Evolutionary conservation across 2,329 filamentous ascomycete genomes (phyloP), one percentile per base, ranked within the genome.

Genomic region (Venturia carpophila): DNA sequence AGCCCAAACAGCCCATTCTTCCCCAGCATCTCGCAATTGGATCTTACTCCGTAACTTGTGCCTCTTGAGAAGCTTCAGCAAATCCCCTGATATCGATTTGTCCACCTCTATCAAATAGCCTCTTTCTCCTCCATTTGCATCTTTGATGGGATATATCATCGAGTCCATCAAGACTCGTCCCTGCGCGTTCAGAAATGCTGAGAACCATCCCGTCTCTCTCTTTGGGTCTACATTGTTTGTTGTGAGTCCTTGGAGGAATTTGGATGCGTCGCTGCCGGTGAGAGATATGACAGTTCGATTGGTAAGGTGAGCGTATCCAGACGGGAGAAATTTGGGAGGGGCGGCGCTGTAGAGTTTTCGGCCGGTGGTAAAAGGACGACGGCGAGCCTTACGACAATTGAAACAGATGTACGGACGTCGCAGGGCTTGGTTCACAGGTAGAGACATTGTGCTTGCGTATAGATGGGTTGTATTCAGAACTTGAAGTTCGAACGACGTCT

Each of bases 31-130:
- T 37, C 87, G 82, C 60, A 94, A 80, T 63, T 82, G 79, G 67
- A 97, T 83, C 76, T 93, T 93, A 60, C 89, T 86, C 62, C 93
- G 83, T 68, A 99, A 80, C 75, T 92, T 96, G 76, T 96, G 95
- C 67, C 90, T 85, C 74, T 87, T 89, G 66, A 99, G 79, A 75
- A 94, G 91, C 69, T 84, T 86, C 67, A 86, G 74, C 66, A 97
- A 75, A 3, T 74, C 77, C 1, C 82, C 77, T 0, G 84, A 84
- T 71, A 92, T 84, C 5, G 77, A 78, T 5, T 84, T 84, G 75
- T 96, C 92, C 15, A 92, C 89, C 73, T 99, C 94, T 67, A 99
- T 82, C 66, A 96, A 76, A 80, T 89, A 93, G 39, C 81, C 80
- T 67, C 75, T 75, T n/a, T 80, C 77, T 37, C 74, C 69, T 41